Conservation (phyloP, 306 rosid genomes). For the Rosa lucieae region DNA sequence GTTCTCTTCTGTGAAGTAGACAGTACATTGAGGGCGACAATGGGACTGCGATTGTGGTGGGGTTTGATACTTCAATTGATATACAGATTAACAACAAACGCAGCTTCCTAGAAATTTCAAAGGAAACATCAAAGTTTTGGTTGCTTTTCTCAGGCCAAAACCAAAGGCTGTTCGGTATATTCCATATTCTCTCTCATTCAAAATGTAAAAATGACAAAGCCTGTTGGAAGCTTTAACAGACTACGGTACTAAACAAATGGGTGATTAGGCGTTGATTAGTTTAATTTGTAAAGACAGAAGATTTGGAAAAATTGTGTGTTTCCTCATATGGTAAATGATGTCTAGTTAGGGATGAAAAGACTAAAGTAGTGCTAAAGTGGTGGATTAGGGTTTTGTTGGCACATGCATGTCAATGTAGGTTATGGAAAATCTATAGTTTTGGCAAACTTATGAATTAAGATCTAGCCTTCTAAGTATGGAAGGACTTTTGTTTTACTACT, state of each 20-base stretch:
- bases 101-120: conserved; percentile 34
- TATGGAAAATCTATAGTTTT: background rate
- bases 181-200: background rate
- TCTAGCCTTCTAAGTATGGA: background rate
- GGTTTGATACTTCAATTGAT: conserved; percentile 1
- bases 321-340: background rate
- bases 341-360: too few species aligned
- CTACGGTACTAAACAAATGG: background rate
- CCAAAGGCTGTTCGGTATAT: conserved; percentile 9
- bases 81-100: background rate
- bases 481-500: background rate
- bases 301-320: background rate
- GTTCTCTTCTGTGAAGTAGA: background rate
- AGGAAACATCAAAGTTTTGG: background rate
- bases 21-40: background rate
- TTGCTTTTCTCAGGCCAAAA: conserved; percentile 7
- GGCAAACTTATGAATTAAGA: background rate
- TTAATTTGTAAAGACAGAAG: too few species aligned
- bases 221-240: background rate
- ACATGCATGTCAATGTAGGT: background rate
- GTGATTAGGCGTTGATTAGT: background rate
- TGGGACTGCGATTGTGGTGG: background rate
- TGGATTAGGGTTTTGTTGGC: background rate
- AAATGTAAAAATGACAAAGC: background rate
- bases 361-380: background rate